Evolutionary conservation across 306 rosid genomes (phyloP).

Genomic region (Vachellia collinsii): DNA sequence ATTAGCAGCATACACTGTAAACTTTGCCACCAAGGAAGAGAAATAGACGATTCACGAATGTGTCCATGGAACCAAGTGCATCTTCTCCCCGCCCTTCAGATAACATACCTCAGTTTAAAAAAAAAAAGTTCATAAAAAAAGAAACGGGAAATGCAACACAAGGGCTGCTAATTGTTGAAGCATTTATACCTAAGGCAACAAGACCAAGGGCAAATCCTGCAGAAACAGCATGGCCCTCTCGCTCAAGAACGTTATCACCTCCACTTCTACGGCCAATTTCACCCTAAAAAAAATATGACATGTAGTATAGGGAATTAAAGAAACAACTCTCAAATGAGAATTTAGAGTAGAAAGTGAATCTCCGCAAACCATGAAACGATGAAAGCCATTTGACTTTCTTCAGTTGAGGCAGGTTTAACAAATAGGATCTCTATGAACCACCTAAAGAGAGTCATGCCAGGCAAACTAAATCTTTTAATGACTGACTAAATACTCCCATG

Average conservation of each 20-base stretch:
- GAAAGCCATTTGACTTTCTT: slow-evolving; percentile 34
- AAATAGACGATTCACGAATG: slow-evolving; percentile 79
- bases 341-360: slow-evolving; percentile 27
- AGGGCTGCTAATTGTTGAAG: slow-evolving; percentile 26
- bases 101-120: slow-evolving; percentile 44
- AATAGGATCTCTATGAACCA: slow-evolving; percentile 6
- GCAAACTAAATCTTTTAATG: slow-evolving; percentile 24
- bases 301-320: slow-evolving; percentile 24
- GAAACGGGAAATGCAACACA: slow-evolving; percentile 30
- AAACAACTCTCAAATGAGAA: slow-evolving; percentile 20
- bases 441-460: slow-evolving; percentile 28
- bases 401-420: slow-evolving; percentile 19
- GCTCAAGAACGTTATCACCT: slow-evolving; percentile 96
- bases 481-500: slow-evolving; percentile 16
- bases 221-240: slow-evolving; percentile 98
- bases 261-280: slow-evolving; percentile 96
- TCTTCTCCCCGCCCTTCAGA: slow-evolving; percentile 91
- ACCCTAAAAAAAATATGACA: slow-evolving; percentile 52
- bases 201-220: slow-evolving; percentile 98
- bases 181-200: slow-evolving; percentile 79
- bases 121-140: slow-evolving; percentile 7
- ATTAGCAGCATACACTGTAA: slow-evolving; percentile 59
- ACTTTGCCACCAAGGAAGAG: slow-evolving; percentile 82
- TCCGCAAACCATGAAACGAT: slow-evolving; percentile 27
- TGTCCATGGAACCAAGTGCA: slow-evolving; percentile 77